Conservation (phyloP, 129 eudicot species). For the Chrysanthemum lavandulifolium region DNA sequence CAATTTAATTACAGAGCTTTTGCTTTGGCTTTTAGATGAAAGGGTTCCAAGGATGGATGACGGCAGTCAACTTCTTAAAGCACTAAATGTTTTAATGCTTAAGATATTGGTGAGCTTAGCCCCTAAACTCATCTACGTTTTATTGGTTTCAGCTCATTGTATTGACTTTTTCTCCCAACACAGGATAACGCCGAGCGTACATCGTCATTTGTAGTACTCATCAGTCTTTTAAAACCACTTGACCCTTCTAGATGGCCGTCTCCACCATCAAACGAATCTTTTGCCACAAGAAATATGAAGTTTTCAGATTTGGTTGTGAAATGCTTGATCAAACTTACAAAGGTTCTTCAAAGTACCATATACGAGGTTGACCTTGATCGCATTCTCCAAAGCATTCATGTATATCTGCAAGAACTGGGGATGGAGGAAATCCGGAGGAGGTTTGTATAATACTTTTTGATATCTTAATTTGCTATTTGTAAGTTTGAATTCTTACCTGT, state of each 20-base stretch:
- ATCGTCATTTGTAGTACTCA: conserved; percentile 87
- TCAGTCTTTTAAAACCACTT: conserved; percentile 75
- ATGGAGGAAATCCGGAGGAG: conserved; percentile 98
- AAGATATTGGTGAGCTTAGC: conserved; percentile 50
- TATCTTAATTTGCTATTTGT: background rate
- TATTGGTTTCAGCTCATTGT: background rate
- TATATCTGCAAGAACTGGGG: conserved; percentile 95
- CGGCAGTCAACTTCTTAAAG: conserved; percentile 95
- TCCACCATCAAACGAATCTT: conserved; percentile 70
- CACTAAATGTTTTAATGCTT: conserved; percentile 97
- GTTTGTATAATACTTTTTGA: conserved; percentile 31
- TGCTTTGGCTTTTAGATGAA: conserved; percentile 99
- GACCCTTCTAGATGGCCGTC: conserved; percentile 95
- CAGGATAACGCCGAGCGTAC: conserved; percentile 98
- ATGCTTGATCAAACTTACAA: conserved; percentile 90
- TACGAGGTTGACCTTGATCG: conserved; percentile 94
- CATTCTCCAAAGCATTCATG: conserved; percentile 93
- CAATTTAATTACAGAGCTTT: conserved; percentile 85
- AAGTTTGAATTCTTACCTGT: background rate
- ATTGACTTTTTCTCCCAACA: conserved; percentile 11
- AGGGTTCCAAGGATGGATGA: conserved; percentile 98
- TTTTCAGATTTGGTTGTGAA: conserved; percentile 93
- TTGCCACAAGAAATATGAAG: conserved; percentile 68
- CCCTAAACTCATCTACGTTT: background rate
- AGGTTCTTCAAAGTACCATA: conserved; percentile 94